Percentiles rank a stretch among this genome's conserved stretches.
These are phyloP conservation scores for Saccharomycopsis amapae DNA, from an alignment of 805 yeast species.

Conservation along the genomic window DNA sequence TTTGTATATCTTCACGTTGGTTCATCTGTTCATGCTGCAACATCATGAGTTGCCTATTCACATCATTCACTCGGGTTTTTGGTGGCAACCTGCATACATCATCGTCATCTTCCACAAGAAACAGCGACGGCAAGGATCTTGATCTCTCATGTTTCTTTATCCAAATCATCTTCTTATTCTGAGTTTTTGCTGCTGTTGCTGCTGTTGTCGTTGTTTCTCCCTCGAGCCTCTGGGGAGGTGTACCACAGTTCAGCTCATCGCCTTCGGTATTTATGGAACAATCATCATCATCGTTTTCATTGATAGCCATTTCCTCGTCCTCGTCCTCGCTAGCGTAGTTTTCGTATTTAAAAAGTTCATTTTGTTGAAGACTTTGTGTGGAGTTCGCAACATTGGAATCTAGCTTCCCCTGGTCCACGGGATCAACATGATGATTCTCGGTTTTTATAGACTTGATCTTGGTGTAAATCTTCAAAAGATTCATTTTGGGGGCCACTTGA, in stretches of 20 bases:
- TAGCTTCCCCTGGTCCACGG: too few species aligned
- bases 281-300: background rate
- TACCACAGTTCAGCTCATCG: too few species aligned
- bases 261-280: background rate
- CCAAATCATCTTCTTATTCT: background rate
- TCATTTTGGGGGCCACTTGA: too few species aligned
- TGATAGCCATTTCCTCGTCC: too few species aligned
- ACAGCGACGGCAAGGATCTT: background rate
- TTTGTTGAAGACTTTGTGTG: too few species aligned
- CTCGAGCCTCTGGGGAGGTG: background rate
- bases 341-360: too few species aligned
- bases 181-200: background rate
- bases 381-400: too few species aligned
- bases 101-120: background rate
- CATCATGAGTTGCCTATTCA: background rate
- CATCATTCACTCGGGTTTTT: constrained; percentile 1
- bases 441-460: too few species aligned
- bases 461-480: too few species aligned
- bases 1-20: background rate
- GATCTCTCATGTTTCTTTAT: constrained; percentile 1
- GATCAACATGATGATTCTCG: too few species aligned
- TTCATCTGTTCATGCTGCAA: background rate
- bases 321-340: too few species aligned
- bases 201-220: background rate
- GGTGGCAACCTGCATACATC: background rate